Percentiles rank a stretch among this genome's conserved stretches.
Evolutionary conservation across 2,329 filamentous ascomycete genomes (phyloP).

Genomic region (Cladosporium colombiae): DNA sequence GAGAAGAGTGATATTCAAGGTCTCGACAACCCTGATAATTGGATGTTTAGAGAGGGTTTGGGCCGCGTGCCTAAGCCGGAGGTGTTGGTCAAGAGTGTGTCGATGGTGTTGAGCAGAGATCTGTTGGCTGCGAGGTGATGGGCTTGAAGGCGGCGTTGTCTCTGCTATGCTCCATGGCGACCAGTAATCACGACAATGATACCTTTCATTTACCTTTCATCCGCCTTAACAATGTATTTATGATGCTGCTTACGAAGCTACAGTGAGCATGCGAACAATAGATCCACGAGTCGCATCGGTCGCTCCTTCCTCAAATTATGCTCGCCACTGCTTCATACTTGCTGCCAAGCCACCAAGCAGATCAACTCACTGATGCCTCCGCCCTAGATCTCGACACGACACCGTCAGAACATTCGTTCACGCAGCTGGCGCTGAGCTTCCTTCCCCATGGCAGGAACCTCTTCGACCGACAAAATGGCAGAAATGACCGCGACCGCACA

Average conservation of each 20-base stretch:
- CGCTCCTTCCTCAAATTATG: neutral
- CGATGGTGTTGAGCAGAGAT: constrained; percentile 10
- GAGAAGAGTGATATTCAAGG: constrained; percentile 10
- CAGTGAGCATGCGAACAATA: neutral
- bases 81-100: constrained; percentile 11
- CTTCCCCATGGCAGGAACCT: neutral
- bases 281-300: neutral
- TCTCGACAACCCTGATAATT: constrained; percentile 11
- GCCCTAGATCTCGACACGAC: neutral
- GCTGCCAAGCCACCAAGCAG: neutral
- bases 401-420: neutral
- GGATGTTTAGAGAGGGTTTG: constrained; percentile 9
- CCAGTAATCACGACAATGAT: neutral
- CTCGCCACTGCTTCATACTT: neutral
- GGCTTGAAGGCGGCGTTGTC: neutral
- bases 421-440: neutral
- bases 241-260: neutral
- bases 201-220: neutral
- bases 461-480: neutral
- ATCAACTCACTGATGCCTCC: neutral
- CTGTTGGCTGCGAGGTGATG: constrained; percentile 7
- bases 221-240: no score
- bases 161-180: neutral
- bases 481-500: neutral
- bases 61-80: constrained; percentile 10